phyloP scores from a whole-genome alignment of 2,329 filamentous ascomycete species.

The Alternaria sp. region DNA sequence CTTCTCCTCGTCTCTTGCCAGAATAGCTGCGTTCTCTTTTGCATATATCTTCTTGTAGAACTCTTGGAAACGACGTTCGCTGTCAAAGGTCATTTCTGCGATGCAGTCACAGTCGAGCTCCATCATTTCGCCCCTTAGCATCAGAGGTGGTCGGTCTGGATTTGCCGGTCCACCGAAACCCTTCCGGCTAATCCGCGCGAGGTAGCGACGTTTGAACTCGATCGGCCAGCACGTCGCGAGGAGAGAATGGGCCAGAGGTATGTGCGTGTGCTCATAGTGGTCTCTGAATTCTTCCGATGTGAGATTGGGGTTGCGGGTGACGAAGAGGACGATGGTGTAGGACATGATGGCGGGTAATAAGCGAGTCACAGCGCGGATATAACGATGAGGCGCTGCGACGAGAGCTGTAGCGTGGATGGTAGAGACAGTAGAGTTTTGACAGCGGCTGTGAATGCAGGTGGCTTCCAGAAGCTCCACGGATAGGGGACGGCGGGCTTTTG shows the following conservation, averaged over 20 bases:
- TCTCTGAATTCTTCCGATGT: conserved; percentile 38
- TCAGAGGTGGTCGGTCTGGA: conserved; percentile 31
- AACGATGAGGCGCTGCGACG: background rate
- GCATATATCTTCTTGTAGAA: conserved; percentile 40
- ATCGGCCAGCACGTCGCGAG: conserved; percentile 30
- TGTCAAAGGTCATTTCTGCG: conserved; percentile 35
- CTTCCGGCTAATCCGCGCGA: conserved; percentile 36
- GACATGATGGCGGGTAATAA: conserved; percentile 25
- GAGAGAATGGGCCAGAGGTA: conserved; percentile 36
- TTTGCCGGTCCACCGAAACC: conserved; percentile 40
- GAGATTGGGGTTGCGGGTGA: conserved; percentile 34
- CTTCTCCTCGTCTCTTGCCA: conserved; percentile 35
- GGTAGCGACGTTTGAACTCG: conserved; percentile 36
- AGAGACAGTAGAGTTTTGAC: conserved; percentile 15
- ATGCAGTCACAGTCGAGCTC: conserved; percentile 42
- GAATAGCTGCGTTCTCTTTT: conserved; percentile 27
- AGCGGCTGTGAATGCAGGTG: conserved; percentile 9
- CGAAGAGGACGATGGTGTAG: conserved; percentile 37
- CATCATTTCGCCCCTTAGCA: conserved; percentile 32
- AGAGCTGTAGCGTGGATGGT: background rate
- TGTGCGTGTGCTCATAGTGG: conserved; percentile 39
- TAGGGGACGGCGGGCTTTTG: conserved; percentile 19
- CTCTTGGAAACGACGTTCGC: conserved; percentile 32
- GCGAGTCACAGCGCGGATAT: background rate
- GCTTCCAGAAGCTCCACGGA: conserved; percentile 23